A percentile compares a stretch with the other conserved stretches of the same genome.
These are phyloP conservation scores for Metrosideros polymorpha DNA, from an alignment of 441 rosid species.

Conservation along the genomic window DNA sequence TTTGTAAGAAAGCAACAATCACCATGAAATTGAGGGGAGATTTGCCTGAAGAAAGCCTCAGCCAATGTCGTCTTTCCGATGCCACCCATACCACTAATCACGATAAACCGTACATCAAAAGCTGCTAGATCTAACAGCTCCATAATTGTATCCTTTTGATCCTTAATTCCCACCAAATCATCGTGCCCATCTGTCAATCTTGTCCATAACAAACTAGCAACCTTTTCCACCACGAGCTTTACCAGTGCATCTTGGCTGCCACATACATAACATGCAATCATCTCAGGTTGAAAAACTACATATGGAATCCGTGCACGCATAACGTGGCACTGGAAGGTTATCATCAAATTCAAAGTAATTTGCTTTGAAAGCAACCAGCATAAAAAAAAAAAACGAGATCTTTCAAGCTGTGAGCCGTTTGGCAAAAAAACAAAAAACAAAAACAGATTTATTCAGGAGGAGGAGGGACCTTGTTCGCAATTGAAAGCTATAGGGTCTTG, in stretches of 20 bases:
- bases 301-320: background rate
- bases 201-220: background rate
- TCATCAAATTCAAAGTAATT: background rate
- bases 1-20: background rate
- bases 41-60: background rate
- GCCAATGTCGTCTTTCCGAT: background rate
- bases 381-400: rapidly evolving
- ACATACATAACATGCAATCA: background rate
- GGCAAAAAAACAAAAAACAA: background rate
- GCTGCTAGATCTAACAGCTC: background rate
- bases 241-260: rapidly evolving
- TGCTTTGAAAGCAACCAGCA: background rate
- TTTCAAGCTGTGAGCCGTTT: rapidly evolving
- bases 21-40: background rate
- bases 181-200: rapidly evolving
- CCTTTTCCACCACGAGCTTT: background rate
- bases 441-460: background rate
- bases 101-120: background rate
- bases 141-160: background rate
- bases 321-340: background rate
- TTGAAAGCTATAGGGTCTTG: background rate
- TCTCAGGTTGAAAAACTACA: background rate
- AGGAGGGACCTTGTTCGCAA: background rate
- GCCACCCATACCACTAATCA: background rate
- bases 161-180: background rate